Evolutionary conservation across 75 land plant species (phyloP), one percentile per base, ranked within the genome.

Genomic region (Picea glauca): DNA sequence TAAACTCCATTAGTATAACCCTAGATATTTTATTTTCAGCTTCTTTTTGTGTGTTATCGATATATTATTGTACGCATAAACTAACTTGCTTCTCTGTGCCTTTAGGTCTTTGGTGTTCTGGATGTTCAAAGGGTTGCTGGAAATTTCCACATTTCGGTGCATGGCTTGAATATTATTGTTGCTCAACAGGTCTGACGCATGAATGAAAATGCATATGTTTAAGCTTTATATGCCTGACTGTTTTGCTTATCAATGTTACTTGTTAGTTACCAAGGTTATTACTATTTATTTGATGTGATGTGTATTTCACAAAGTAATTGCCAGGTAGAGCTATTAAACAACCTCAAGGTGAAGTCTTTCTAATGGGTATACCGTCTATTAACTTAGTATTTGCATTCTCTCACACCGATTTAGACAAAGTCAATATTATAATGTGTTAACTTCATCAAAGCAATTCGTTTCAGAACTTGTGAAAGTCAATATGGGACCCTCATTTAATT

Each of bases 71-170:
- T 35, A 75, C 57, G 5, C 74, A 8, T 26, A 62, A 58, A 13
- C 46, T 76, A 23, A 43, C 58, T 67, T 33, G 14, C 75, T 43
- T 70, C 46, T 35, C 75, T 76, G 54, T 18, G 58, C 78, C 40
- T 72, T 58, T 84, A 97, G 99, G 87, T 97, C 54, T 98, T 87
- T 90, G 99, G 99, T 57, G 87, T 89, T 60, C 83, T 98, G 26
- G 99, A 95, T 84, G 99, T 98, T 50, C 96, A 95, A 84, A 86
- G 99, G 63, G 99, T 95, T 62, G 99, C 99, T 80, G 99, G 99
- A 77, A 98, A 98, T 78, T 98, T 98, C 76, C 99, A 98, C 80
- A 85, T 98, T 40, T 98, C 99, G 58, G 93, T 98, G 78, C 99
- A 98, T 85, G 99, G 99, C 4, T 79, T 98, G 68, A 95, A 93